Evolutionary conservation across 2,329 filamentous ascomycete genomes (phyloP), one percentile per base, ranked within the genome.

Genomic region (Setomelanomma holmii): DNA sequence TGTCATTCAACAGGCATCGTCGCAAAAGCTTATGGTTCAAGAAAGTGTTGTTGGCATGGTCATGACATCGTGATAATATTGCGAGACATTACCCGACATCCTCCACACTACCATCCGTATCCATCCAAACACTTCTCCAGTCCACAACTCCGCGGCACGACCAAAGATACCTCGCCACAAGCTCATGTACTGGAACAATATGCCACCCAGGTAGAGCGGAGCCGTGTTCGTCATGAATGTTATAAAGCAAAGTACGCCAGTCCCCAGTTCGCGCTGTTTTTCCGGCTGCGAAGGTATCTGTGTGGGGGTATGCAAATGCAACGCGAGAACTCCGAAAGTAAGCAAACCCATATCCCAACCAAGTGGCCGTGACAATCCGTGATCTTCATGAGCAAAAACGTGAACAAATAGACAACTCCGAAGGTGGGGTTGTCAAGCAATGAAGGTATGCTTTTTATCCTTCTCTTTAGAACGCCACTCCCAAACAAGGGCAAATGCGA

Each of bases 271-370:
- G 64, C 64, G 64, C 62, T 10, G 42, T 55, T 46, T 59, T 57
- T 51, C n/a, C 58, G 60, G 64, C 64, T 53, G 60, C 64, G 64
- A 67, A 65, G 64, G 64, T 67, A 67, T 67, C 62, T 14, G 27
- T 30, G 10, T 14, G 44, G 58, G 62, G 63, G 51, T 53, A 64
- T 66, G 64, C 62, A 58, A 22, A 64, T 64, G 61, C 61, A 49
- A 64, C 63, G 56, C 60, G 55, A 58, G 47, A 39, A 57, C 50
- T 35, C 39, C 36, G 20, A 40, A 47, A 51, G 42, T 41, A 45
- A 30, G 20, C 45, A 51, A 49, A 50, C 38, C 48, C 42, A 40
- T 27, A 36, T 49, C 39, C 44, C 27, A 30, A 30, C 55, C 51
- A 30, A 54, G 21, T 46, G 44, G 44, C 44, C 44, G 44, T 46